These are phyloP conservation scores for Phytopythium boreale DNA, from an alignment of 352 stramenopile genomes.

Conservation along the genomic window DNA sequence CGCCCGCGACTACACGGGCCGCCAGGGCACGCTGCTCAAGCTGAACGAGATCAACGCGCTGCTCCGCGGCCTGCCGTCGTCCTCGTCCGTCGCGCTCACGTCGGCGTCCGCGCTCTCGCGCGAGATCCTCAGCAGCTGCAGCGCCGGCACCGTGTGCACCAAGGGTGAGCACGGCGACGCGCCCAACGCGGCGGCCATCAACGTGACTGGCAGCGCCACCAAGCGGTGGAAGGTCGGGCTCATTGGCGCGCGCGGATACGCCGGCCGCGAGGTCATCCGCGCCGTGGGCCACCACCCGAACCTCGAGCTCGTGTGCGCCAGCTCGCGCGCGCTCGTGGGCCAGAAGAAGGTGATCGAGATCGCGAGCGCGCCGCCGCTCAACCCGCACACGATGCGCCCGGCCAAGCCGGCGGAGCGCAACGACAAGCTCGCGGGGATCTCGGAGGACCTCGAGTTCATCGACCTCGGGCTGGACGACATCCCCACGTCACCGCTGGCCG, in stretches of 20 bases:
- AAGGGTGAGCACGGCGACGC: conserved; percentile 37
- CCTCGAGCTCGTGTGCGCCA: conserved; percentile 82
- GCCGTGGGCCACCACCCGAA: conserved; percentile 75
- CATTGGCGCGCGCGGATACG: conserved; percentile 83
- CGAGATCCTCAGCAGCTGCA: conserved; percentile 86
- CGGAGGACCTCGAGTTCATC: conserved; percentile 75
- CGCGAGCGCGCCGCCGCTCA: conserved; percentile 68
- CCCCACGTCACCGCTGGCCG: conserved; percentile 55
- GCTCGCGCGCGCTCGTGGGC: conserved; percentile 71
- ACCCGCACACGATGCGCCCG: conserved; percentile 76
- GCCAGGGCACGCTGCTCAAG: conserved; percentile 90
- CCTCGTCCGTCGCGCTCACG: conserved; percentile 85
- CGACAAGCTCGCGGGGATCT: conserved; percentile 48
- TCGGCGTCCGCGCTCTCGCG: conserved; percentile 73
- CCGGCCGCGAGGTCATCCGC: conserved; percentile 84
- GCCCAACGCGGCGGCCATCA: conserved; percentile 13
- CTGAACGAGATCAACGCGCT: conserved; percentile 89
- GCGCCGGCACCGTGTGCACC: conserved; percentile 80
- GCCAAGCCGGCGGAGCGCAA: conserved; percentile 39
- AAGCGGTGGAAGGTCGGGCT: conserved; percentile 79
- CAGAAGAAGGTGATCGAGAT: conserved; percentile 74
- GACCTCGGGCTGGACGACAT: conserved; percentile 80
- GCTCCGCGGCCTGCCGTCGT: conserved; percentile 66
- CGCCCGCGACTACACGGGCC: conserved; percentile 80
- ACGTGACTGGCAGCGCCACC: conserved; percentile 14